Percentiles rank a stretch among this genome's conserved stretches.
Evolutionary conservation across 2,329 filamentous ascomycete species (phyloP).

Genomic region (Colletotrichum eremochloae): DNA sequence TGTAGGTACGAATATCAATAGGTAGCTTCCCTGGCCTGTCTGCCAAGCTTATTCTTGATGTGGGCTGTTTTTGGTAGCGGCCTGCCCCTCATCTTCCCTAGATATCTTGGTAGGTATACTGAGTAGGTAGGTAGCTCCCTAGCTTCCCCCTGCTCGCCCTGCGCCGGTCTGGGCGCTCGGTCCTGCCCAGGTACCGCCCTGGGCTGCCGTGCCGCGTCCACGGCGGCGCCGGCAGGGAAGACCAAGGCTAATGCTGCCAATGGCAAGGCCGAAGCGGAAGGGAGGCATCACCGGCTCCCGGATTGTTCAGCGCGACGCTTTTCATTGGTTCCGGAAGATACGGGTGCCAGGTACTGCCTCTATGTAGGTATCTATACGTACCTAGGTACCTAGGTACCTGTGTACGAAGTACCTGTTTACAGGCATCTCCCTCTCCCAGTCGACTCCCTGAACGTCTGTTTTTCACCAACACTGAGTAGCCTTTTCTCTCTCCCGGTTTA

Average conservation of each 20-base stretch:
- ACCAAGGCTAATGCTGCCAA: background rate
- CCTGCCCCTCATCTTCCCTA: constrained; percentile 26
- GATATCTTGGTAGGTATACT: background rate
- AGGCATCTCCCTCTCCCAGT: background rate
- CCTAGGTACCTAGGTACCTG: too few relatives aligned
- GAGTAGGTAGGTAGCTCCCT: constrained; percentile 15
- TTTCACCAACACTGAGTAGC: background rate
- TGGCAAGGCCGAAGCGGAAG: constrained; percentile 1
- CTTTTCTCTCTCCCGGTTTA: background rate
- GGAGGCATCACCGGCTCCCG: background rate
- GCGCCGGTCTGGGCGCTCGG: constrained; percentile 3
- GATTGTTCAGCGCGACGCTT: constrained; percentile 17
- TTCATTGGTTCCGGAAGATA: constrained; percentile 21
- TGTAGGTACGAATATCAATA: too few relatives aligned
- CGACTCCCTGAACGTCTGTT: background rate
- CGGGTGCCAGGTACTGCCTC: background rate
- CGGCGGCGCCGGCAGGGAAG: constrained; percentile 13
- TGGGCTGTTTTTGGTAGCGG: constrained; percentile 13
- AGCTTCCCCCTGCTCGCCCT: constrained; percentile 21
- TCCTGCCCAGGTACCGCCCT: background rate
- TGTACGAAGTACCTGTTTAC: too few relatives aligned
- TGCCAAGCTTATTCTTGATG: background rate
- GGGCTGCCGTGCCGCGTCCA: constrained; percentile 12
- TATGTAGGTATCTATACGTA: too few relatives aligned
- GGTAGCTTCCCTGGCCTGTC: background rate